A percentile compares a stretch with the other conserved stretches of the same genome.
Conservation (phyloP, 23 red algal genomes). For the Pyropia yezoensis region DNA sequence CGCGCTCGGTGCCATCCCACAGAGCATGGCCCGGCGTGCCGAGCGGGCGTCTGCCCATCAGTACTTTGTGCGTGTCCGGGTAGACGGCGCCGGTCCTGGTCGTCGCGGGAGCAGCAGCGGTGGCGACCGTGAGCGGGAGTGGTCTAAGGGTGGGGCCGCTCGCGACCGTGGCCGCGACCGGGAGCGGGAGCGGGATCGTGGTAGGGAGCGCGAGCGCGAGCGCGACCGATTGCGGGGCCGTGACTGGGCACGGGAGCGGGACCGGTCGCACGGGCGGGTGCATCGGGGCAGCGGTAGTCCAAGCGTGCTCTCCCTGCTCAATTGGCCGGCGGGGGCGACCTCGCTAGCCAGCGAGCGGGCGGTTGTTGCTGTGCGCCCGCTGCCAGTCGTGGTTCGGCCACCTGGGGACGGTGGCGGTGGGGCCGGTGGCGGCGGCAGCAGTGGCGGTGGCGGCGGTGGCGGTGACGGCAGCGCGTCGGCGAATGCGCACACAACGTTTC, state of each 20-base stretch:
- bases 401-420: neutral
- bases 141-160: constrained; percentile 3
- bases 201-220: neutral
- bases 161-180: neutral
- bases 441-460: neutral
- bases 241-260: neutral
- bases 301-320: constrained; percentile 1
- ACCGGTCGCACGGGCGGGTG: neutral
- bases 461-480: neutral
- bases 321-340: constrained; percentile 58
- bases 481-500: constrained; percentile 30
- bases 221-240: constrained; percentile 13
- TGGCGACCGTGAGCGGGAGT: neutral
- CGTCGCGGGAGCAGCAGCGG: neutral
- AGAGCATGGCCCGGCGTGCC: constrained; percentile 55
- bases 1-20: constrained; percentile 67
- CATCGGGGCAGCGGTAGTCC: neutral
- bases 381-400: constrained; percentile 37
- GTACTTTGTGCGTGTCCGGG: constrained; percentile 15
- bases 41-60: constrained; percentile 23
- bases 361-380: constrained; percentile 31
- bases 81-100: neutral
- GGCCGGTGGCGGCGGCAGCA: neutral
- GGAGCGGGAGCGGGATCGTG: neutral
- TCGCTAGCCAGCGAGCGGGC: constrained; percentile 30